Conservation (phyloP, 805 yeast genomes). For the Starmerella davenportii region DNA sequence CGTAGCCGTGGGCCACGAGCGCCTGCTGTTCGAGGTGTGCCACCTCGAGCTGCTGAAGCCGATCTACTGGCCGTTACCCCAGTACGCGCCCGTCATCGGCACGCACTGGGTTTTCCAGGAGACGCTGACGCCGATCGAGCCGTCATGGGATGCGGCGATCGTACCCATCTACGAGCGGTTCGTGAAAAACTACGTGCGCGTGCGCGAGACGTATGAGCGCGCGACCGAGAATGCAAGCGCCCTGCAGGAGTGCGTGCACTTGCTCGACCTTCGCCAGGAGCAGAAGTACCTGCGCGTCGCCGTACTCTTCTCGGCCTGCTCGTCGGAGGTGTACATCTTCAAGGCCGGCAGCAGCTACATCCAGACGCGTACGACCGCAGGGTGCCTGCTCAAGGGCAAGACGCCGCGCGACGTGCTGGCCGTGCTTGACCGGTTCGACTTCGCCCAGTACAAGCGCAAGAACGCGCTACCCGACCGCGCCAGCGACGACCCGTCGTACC, state of each 20-base stretch:
- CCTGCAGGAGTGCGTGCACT: constrained; percentile 14
- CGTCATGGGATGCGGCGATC: constrained; percentile 18
- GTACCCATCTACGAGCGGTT: constrained; percentile 19
- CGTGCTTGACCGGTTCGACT: constrained; percentile 18
- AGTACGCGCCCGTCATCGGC: constrained; percentile 21
- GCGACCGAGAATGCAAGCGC: constrained; percentile 18
- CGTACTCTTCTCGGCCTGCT: constrained; percentile 20
- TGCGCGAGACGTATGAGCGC: constrained; percentile 7
- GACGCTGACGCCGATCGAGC: constrained; percentile 23
- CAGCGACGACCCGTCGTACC: constrained; percentile 16
- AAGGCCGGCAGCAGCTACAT: constrained; percentile 9
- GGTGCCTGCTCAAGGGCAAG: constrained; percentile 7
- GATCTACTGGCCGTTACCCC: constrained; percentile 24
- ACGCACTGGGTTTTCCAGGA: constrained; percentile 25
- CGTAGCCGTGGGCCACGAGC: constrained; percentile 21
- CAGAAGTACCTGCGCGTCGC: constrained; percentile 9
- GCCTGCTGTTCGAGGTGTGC: constrained; percentile 18
- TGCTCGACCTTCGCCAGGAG: constrained; percentile 13
- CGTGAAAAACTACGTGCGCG: constrained; percentile 12
- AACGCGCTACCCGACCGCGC: constrained; percentile 18
- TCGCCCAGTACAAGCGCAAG: constrained; percentile 19
- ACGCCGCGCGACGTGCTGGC: constrained; percentile 8
- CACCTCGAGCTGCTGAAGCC: constrained; percentile 19
- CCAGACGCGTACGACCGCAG: constrained; percentile 5
- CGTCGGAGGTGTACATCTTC: constrained; percentile 12